Conservation (phyloP, 257 asterid genomes). For the Primulina huaijiensis region DNA sequence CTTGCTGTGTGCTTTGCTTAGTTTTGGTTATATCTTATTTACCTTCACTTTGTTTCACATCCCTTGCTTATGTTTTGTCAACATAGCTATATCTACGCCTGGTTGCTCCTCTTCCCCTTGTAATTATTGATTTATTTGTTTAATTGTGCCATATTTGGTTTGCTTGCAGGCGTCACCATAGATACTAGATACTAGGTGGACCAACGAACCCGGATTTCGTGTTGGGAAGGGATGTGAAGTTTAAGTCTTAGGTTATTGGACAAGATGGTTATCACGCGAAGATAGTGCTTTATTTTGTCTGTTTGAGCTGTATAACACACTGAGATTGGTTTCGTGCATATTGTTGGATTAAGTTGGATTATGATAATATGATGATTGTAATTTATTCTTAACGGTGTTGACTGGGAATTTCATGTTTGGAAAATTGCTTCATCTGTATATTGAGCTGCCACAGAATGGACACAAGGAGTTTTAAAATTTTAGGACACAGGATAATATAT, state of each 20-base stretch:
- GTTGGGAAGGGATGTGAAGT: slow-evolving; percentile 21
- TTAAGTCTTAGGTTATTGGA: slow-evolving; percentile 10
- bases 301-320: no score
- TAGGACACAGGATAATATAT: no score
- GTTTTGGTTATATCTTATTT: no score
- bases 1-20: neutral
- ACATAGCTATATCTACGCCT: neutral
- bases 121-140: neutral
- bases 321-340: no score
- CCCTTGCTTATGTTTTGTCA: neutral
- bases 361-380: neutral
- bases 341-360: neutral
- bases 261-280: slow-evolving; percentile 23
- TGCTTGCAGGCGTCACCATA: slow-evolving; percentile 51
- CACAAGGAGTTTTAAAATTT: no score
- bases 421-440: neutral
- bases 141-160: neutral
- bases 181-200: slow-evolving; percentile 47
- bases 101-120: neutral
- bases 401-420: neutral
- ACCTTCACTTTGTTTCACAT: no score
- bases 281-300: slow-evolving; percentile 11
- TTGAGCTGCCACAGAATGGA: no score
- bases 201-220: neutral
- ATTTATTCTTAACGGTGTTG: no score